Evolutionary conservation across 148 eudicot genomes (phyloP).

Genomic region (Talinum fruticosum): DNA sequence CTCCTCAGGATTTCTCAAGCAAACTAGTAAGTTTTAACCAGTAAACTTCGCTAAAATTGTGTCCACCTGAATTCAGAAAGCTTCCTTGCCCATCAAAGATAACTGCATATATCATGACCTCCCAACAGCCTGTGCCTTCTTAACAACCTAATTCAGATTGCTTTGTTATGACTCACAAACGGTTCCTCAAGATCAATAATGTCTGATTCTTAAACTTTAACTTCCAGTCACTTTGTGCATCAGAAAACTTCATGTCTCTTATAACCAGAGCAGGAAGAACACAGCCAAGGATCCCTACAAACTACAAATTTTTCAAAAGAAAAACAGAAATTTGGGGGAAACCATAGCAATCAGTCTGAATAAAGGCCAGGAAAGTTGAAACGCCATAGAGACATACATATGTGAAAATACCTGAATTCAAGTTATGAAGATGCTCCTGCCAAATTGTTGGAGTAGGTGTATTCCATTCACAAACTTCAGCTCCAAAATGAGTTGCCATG

Average conservation of each 20-base stretch:
- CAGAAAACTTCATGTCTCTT: background rate
- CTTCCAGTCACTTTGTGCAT: background rate
- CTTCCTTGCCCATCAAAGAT: background rate
- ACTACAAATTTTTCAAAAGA: background rate
- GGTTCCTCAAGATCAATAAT: background rate
- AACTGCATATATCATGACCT: background rate
- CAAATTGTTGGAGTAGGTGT: slow-evolving; percentile 95
- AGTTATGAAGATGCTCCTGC: slow-evolving; percentile 85
- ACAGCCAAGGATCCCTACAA: background rate
- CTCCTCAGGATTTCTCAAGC: background rate
- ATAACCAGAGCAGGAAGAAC: background rate
- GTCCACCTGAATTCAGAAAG: background rate
- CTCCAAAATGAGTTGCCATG: slow-evolving; percentile 73
- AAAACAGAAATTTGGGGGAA: background rate
- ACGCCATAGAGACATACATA: background rate
- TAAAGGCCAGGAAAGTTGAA: background rate
- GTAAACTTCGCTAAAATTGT: background rate
- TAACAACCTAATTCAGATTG: background rate
- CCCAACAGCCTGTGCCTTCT: background rate
- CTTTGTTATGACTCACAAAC: background rate
- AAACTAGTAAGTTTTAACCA: background rate
- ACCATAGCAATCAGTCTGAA: background rate
- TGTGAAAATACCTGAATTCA: slow-evolving; percentile 49
- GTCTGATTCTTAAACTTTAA: background rate
- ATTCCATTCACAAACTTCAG: slow-evolving; percentile 76